A percentile compares a stretch with the other conserved stretches of the same genome.
Conservation (phyloP, 2,329 filamentous ascomycete genomes). For the Ampelomyces quisqualis region DNA sequence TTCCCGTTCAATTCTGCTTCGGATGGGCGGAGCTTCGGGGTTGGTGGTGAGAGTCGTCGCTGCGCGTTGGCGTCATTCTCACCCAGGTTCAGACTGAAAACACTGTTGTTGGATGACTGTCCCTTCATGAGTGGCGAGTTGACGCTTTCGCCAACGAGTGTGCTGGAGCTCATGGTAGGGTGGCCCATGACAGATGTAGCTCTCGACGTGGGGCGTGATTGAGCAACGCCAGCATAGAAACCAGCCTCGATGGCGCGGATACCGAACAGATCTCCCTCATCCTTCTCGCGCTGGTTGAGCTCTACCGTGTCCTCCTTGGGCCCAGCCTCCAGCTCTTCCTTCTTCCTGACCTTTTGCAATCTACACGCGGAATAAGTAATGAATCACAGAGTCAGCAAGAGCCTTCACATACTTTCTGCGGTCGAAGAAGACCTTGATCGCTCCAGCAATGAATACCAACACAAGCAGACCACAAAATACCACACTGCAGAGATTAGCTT, state of each 20-base stretch:
- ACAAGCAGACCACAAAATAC: conserved; percentile 37
- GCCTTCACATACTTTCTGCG: conserved; percentile 36
- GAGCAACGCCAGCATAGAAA: conserved; percentile 45
- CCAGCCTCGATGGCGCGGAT: conserved; percentile 46
- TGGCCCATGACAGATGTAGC: conserved; percentile 32
- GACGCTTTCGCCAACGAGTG: conserved; percentile 36
- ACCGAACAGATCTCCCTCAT: conserved; percentile 45
- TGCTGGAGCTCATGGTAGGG: conserved; percentile 38
- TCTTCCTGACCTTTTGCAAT: conserved; percentile 32
- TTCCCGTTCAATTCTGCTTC: conserved; percentile 42
- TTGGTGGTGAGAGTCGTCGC: conserved; percentile 25
- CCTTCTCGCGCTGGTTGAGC: conserved; percentile 40
- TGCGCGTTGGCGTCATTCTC: conserved; percentile 19
- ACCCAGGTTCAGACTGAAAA: conserved; percentile 34
- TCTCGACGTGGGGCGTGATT: conserved; percentile 43
- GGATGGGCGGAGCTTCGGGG: conserved; percentile 37
- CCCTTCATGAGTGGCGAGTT: conserved; percentile 36
- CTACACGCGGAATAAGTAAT: conserved; percentile 21
- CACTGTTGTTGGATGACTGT: conserved; percentile 36
- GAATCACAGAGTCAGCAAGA: neutral
- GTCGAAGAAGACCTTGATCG: conserved; percentile 40
- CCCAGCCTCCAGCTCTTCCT: conserved; percentile 28
- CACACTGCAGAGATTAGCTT: conserved; percentile 26
- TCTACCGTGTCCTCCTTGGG: conserved; percentile 39
- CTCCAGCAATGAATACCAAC: conserved; percentile 36